Evolutionary conservation across 1,139 yeast genomes (phyloP), one percentile per base, ranked within the genome.

Genomic region (Pichia sp.): DNA sequence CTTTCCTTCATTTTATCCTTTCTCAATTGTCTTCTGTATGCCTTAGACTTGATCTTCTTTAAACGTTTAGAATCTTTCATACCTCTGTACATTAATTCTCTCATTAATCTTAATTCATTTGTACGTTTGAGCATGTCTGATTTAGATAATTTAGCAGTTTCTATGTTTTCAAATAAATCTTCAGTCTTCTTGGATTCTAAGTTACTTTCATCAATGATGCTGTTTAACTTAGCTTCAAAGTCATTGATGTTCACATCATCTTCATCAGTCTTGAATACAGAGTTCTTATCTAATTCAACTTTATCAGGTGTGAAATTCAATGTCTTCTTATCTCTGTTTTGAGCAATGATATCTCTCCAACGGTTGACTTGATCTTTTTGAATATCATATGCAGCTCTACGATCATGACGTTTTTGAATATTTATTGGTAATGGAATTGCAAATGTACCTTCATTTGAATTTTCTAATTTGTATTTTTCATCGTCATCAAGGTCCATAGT

Each of bases 71-170:
- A 90, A 63, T 88, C 84, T 60, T 83, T 80, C 69, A 93, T 97
- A 61, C 93, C 97, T 61, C 98, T 78, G 69, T 90, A 93, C 96
- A 93, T 88, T 54, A 93, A 76, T 62, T 93, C 99, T 55, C 99
- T 79, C 97, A 90, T 90, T 60, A 85, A 68, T 58, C 98, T 77
- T 56, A 93, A 76, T 66, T 93, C 96, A 49, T 81, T 78, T 14
- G 95, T 85, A 55, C 96, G 78, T 62, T 83, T 80, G 52, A 73
- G 72, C 69, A 91, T 70, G 45, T 94, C 99, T 53, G 86, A 96
- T 24, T 85, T 79, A 0, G 94, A 76, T 65, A 93, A 68, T 58
- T 85, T 83, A 3, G 94, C 89, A n/a, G 85, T 78, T 14, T 89
- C 93, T 38, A 89, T 77, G 51, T 91, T 90, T 65, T 93, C 97